phyloP scores from a whole-genome alignment of 129 eudicot genomes.

The Erigeron canadensis region DNA sequence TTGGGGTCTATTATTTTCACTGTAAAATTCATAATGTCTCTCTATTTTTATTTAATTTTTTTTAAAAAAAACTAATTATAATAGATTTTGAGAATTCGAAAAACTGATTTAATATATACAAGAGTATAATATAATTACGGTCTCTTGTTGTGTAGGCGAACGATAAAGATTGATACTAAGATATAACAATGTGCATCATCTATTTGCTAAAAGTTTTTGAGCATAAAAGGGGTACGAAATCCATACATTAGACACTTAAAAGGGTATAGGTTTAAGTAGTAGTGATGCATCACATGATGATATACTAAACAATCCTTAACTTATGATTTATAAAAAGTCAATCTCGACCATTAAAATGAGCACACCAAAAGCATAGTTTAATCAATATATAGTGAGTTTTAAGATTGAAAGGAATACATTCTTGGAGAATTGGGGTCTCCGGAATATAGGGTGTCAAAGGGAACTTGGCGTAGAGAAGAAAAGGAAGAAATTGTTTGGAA shows the following conservation, averaged over 20 bases:
- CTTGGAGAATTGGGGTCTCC: conserved; percentile 34
- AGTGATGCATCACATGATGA: background rate
- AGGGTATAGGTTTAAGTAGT: too few species aligned
- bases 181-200: background rate
- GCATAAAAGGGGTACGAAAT: background rate
- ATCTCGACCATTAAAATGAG: background rate
- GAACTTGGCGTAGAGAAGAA: conserved; percentile 26
- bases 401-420: conserved; percentile 35
- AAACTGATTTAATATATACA: too few species aligned
- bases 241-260: background rate
- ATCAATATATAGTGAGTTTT: conserved; percentile 12
- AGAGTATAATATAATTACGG: too few species aligned
- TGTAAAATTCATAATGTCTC: too few species aligned
- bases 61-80: too few species aligned
- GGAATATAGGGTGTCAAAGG: conserved; percentile 35
- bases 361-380: background rate
- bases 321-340: too few species aligned
- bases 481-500: conserved; percentile 19
- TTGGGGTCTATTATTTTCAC: too few species aligned
- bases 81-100: too few species aligned
- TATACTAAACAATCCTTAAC: background rate
- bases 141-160: background rate
- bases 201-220: background rate
- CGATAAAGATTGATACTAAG: too few species aligned
- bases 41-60: too few species aligned